Evolutionary conservation across 257 asterid genomes (phyloP).

Genomic region (Asclepias syriaca): DNA sequence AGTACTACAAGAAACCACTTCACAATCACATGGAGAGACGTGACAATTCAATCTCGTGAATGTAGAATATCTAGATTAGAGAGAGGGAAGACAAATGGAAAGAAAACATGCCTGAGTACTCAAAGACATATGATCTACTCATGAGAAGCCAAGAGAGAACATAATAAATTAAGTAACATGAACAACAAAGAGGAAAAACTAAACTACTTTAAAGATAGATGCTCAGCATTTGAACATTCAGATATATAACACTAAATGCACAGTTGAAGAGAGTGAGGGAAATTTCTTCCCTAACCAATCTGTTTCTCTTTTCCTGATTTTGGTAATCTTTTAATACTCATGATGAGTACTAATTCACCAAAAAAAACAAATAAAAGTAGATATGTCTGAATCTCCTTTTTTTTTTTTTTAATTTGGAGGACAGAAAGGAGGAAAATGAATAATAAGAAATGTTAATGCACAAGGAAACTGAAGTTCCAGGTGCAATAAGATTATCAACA

Average conservation of each 20-base stretch:
- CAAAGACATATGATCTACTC: not conserved
- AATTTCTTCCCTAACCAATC: not conserved
- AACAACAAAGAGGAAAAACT: not conserved
- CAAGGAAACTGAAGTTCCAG: not conserved
- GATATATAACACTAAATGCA: not conserved
- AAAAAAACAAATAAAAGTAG: too few species aligned
- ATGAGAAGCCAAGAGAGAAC: not conserved
- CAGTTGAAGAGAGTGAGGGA: not conserved
- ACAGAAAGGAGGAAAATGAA: not conserved
- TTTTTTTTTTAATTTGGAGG: not conserved
- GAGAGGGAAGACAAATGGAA: not conserved
- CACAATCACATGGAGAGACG: not conserved
- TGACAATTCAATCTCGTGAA: not conserved
- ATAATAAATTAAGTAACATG: not conserved
- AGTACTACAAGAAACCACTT: not conserved
- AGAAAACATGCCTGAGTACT: too few species aligned
- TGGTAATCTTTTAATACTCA: not conserved
- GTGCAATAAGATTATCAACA: not conserved
- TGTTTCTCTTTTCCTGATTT: not conserved
- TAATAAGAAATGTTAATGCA: not conserved
- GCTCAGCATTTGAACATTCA: not conserved
- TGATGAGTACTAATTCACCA: not conserved
- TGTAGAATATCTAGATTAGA: not conserved
- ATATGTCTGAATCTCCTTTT: too few species aligned
- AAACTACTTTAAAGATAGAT: not conserved